phyloP scores from a whole-genome alignment of 345 rosid species.

The Passiflora organensis region DNA sequence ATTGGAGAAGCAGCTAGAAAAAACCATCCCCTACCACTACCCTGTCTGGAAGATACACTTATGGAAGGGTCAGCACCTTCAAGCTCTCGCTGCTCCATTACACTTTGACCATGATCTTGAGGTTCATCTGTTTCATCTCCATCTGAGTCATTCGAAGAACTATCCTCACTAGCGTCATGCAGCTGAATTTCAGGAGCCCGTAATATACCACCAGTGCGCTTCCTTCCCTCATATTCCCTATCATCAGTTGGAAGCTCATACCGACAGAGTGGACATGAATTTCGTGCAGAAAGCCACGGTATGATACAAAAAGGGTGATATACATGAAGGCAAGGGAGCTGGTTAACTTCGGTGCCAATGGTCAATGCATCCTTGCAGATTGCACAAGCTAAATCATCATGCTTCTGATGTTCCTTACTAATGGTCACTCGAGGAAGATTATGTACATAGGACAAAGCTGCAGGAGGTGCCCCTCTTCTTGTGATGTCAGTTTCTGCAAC shows the following conservation, averaged over 20 bases:
- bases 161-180: slow-evolving; percentile 39
- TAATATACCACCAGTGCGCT: slow-evolving; percentile 28
- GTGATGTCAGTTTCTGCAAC: slow-evolving; percentile 65
- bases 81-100: slow-evolving; percentile 22
- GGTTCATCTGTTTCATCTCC: slow-evolving; percentile 38
- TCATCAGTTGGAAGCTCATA: slow-evolving; percentile 91
- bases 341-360: slow-evolving; percentile 49
- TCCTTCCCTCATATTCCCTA: slow-evolving; percentile 67
- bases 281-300: slow-evolving; percentile 79
- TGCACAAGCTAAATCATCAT: slow-evolving; percentile 58
- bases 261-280: slow-evolving; percentile 92
- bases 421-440: slow-evolving; percentile 51
- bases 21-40: slow-evolving; percentile 67
- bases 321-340: slow-evolving; percentile 83
- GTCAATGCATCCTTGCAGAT: slow-evolving; percentile 75
- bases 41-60: slow-evolving; percentile 16
- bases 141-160: slow-evolving; percentile 36
- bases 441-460: slow-evolving; percentile 56
- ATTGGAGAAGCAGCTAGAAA: slow-evolving; percentile 78
- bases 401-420: slow-evolving; percentile 41
- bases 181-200: slow-evolving; percentile 30
- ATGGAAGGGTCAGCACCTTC: slow-evolving; percentile 16
- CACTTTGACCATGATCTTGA: slow-evolving; percentile 16
- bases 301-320: slow-evolving; percentile 76
- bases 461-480: slow-evolving; percentile 92